These are phyloP conservation scores for Verticillium nonalfalfae DNA, from an alignment of 2,329 filamentous ascomycete species.

Conservation along the genomic window DNA sequence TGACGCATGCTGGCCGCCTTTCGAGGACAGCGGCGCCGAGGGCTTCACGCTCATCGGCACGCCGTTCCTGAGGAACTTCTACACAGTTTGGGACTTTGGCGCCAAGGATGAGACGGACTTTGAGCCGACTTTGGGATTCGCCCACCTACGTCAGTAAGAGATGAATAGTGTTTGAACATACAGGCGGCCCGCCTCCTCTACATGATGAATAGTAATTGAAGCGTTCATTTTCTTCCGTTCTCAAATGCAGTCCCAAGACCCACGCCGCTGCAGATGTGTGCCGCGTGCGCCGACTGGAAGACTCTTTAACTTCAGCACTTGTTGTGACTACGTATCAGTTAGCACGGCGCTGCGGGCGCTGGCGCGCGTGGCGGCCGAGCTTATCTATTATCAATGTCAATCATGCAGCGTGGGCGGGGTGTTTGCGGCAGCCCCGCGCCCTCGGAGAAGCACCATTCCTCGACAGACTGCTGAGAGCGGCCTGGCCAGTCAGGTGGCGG, in stretches of 20 bases:
- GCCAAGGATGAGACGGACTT: background rate
- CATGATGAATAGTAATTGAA: background rate
- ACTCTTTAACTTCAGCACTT: background rate
- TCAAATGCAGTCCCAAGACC: too few species aligned
- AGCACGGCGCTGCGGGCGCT: background rate
- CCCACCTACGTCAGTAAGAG: background rate
- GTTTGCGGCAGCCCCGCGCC: background rate
- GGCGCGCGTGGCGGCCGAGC: background rate
- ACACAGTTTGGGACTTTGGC: slow-evolving; percentile 26
- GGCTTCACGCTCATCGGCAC: slow-evolving; percentile 22
- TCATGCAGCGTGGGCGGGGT: background rate
- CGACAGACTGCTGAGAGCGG: background rate
- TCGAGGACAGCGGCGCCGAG: slow-evolving; percentile 14
- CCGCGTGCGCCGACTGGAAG: too few species aligned
- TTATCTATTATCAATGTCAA: slow-evolving; percentile 1
- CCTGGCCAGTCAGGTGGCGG: background rate
- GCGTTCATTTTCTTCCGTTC: background rate
- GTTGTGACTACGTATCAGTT: background rate
- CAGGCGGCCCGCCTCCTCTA: too few species aligned
- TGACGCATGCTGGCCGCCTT: slow-evolving; percentile 27
- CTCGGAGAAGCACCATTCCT: slow-evolving; percentile 12
- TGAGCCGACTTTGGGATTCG: background rate
- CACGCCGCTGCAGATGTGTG: too few species aligned
- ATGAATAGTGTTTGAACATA: too few species aligned
- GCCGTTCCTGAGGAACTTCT: slow-evolving; percentile 21